phyloP scores from a whole-genome alignment of 805 yeast species.

The Lipomyces orientalis region DNA sequence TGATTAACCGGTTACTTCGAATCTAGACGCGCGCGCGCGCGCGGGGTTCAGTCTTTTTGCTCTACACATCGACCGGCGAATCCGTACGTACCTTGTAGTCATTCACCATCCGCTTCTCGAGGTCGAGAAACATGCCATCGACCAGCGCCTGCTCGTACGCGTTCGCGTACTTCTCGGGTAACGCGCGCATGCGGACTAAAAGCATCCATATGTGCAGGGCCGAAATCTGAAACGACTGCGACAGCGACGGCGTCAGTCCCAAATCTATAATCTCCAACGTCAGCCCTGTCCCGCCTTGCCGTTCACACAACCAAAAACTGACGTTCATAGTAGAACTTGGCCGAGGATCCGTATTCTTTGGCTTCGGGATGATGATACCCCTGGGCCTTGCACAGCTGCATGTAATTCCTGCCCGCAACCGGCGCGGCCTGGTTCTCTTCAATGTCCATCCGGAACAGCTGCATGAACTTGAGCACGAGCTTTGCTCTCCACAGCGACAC shows the following conservation, averaged over 20 bases:
- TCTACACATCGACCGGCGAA: too few relatives aligned
- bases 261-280: conserved; percentile 51
- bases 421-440: conserved; percentile 93
- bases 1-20: conserved; percentile 77
- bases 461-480: conserved; percentile 37
- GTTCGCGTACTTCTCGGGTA: conserved; percentile 88
- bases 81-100: conserved; percentile 62
- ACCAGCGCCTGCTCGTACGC: conserved; percentile 91
- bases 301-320: neutral
- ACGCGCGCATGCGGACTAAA: conserved; percentile 91
- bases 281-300: neutral
- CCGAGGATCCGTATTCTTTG: conserved; percentile 72
- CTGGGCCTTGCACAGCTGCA: conserved; percentile 84
- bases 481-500: conserved; percentile 26
- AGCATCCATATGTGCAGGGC: conserved; percentile 91
- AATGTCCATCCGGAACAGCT: conserved; percentile 77
- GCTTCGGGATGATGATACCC: conserved; percentile 57
- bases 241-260: conserved; percentile 80
- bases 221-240: conserved; percentile 97
- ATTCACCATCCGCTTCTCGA: conserved; percentile 81
- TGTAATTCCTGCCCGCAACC: conserved; percentile 86
- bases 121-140: conserved; percentile 86
- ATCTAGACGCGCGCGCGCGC: too few relatives aligned
- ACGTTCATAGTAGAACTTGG: conserved; percentile 77
- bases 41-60: neutral